Evolutionary conservation across 2,329 filamentous ascomycete species (phyloP).

Genomic region (Aspergillus melleus): DNA sequence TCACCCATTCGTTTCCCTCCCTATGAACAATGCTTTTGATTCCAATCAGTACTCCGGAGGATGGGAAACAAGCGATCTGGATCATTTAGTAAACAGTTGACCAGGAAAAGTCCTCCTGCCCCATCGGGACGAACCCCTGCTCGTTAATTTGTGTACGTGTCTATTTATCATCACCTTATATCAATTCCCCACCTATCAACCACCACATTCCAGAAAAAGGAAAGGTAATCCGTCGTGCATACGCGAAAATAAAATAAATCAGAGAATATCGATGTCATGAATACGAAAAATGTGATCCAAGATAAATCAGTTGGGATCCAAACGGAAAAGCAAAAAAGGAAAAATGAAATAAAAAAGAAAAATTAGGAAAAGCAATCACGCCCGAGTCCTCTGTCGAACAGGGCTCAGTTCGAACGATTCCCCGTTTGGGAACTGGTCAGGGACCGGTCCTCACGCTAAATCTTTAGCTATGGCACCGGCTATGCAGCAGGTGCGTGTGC

Average conservation of each 20-base stretch:
- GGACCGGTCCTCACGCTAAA: slow-evolving; percentile 17
- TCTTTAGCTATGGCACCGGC: slow-evolving; percentile 11
- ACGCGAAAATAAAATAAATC: neutral
- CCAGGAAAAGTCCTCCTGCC: neutral
- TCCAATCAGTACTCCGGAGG: neutral
- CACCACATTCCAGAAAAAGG: neutral
- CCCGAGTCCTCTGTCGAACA: neutral
- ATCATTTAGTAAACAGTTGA: neutral
- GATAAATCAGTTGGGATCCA: neutral
- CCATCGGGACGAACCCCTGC: neutral
- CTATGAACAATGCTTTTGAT: neutral
- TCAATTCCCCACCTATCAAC: neutral
- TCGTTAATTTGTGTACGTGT: neutral
- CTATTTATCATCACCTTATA: neutral
- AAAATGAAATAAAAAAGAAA: neutral
- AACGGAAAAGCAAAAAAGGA: neutral
- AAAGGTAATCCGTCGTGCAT: neutral
- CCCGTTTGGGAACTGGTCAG: slow-evolving; percentile 7
- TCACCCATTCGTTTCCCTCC: neutral
- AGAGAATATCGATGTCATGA: neutral
- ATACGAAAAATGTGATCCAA: slow-evolving; percentile 4
- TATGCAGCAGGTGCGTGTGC: slow-evolving; percentile 17
- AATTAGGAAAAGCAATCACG: neutral
- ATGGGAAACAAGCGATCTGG: too few species aligned
- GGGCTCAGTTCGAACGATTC: neutral